Conservation (phyloP, 2,329 filamentous ascomycete genomes). For the Coniochaeta ligniaria region DNA sequence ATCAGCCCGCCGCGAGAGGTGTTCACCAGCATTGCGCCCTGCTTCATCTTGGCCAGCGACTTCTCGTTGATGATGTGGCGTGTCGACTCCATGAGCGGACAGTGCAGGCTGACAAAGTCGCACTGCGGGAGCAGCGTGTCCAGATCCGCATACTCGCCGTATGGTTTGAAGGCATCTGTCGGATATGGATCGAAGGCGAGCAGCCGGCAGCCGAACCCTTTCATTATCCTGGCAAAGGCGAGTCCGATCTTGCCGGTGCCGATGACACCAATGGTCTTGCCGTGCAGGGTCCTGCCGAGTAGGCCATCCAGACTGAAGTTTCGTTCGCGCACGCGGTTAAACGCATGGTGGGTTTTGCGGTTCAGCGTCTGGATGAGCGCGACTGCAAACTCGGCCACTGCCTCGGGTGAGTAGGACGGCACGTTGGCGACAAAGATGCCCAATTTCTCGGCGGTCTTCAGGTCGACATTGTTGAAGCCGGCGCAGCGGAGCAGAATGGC, state of each 20-base stretch:
- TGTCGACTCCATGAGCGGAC: constrained; percentile 54
- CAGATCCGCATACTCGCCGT: constrained; percentile 46
- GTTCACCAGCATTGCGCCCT: constrained; percentile 56
- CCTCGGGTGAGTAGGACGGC: constrained; percentile 61
- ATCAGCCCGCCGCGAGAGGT: constrained; percentile 61
- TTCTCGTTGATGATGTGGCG: constrained; percentile 51
- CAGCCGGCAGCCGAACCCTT: constrained; percentile 57
- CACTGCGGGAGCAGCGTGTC: constrained; percentile 44
- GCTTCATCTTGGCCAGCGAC: constrained; percentile 49
- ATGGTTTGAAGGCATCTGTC: constrained; percentile 36
- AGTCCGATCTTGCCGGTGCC: constrained; percentile 61
- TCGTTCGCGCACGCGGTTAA: constrained; percentile 57
- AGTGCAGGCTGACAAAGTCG: constrained; percentile 60
- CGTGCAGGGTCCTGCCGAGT: constrained; percentile 52
- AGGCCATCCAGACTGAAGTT: constrained; percentile 61
- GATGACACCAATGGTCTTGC: constrained; percentile 60
- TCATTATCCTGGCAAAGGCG: constrained; percentile 52
- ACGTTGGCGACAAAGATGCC: constrained; percentile 59
- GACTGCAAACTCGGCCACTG: constrained; percentile 64
- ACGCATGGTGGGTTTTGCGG: constrained; percentile 60
- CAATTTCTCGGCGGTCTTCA: constrained; percentile 43
- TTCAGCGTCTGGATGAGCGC: constrained; percentile 61
- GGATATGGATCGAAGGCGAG: constrained; percentile 54
- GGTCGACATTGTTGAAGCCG: constrained; percentile 62
- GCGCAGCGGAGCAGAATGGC: constrained; percentile 60